Conservation (phyloP, 208 protist species). For the Leishmania martiniquensis region DNA sequence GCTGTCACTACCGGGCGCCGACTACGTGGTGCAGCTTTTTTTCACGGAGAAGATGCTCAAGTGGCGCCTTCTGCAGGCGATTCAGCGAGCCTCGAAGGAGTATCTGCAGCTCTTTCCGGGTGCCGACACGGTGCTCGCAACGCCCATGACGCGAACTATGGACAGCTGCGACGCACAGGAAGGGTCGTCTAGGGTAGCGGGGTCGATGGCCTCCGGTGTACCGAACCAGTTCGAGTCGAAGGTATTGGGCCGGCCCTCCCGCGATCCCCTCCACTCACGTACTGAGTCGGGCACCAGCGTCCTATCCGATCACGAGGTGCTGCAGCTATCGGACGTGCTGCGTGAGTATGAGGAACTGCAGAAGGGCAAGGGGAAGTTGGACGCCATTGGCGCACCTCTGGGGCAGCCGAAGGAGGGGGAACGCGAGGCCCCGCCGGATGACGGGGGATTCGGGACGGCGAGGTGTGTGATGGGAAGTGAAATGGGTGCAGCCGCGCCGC, state of each 20-base stretch:
- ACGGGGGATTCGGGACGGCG: not conserved
- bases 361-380: not conserved
- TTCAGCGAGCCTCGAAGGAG: slow-evolving; percentile 34
- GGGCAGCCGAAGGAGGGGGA: slow-evolving; percentile 11
- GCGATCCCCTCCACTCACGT: slow-evolving; percentile 7
- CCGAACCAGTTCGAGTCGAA: slow-evolving; percentile 21
- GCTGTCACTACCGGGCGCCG: not conserved
- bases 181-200: not conserved
- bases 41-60: slow-evolving; percentile 53
- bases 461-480: not conserved
- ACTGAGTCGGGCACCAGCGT: slow-evolving; percentile 31
- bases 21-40: slow-evolving; percentile 42
- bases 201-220: not conserved
- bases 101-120: slow-evolving; percentile 23
- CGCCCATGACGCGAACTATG: not conserved
- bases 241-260: slow-evolving; percentile 4
- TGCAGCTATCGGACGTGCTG: slow-evolving; percentile 64
- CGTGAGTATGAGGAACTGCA: slow-evolving; percentile 36
- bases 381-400: not conserved
- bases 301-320: slow-evolving; percentile 60
- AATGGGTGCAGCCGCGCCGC: not conserved
- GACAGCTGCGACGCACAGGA: not conserved
- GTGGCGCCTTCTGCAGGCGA: slow-evolving; percentile 46
- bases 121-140: not conserved
- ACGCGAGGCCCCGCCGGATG: not conserved